Conservation (phyloP, 768 basidiomycete genomes). For the Psilocybe tampanensis region DNA sequence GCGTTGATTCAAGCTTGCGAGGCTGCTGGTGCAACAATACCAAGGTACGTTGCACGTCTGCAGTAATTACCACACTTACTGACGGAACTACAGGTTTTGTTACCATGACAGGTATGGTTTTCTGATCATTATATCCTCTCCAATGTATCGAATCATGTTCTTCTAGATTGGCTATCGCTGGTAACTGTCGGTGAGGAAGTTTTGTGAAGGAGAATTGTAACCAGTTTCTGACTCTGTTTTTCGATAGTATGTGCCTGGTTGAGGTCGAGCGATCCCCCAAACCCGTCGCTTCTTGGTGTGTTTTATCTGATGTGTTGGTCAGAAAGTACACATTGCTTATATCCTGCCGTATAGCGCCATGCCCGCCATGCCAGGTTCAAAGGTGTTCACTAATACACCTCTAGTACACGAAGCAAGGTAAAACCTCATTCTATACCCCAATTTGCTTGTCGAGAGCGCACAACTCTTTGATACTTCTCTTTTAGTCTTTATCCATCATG, state of each 20-base stretch:
- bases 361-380: constrained; percentile 95
- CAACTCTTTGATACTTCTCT: too few species aligned
- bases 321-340: not conserved
- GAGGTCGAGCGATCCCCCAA: constrained; percentile 96
- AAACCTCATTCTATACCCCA: too few species aligned
- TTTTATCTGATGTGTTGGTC: not conserved
- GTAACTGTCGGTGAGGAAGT: constrained; percentile 85
- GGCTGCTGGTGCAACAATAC: constrained; percentile 81
- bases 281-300: constrained; percentile 90
- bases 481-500: not conserved
- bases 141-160: constrained; percentile 4
- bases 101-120: constrained; percentile 75
- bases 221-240: constrained; percentile 3
- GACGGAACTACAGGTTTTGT: constrained; percentile 57
- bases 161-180: constrained; percentile 87
- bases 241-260: constrained; percentile 92
- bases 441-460: too few species aligned
- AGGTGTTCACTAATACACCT: constrained; percentile 93
- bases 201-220: not conserved
- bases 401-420: constrained; percentile 87
- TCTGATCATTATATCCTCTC: not conserved
- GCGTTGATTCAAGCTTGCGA: constrained; percentile 98
- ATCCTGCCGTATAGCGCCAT: constrained; percentile 64
- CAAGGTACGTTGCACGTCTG: constrained; percentile 52
- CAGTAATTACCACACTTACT: constrained; percentile 17